phyloP scores from a whole-genome alignment of 2,329 filamentous ascomycete species.

The Phaeosphaeria sp. region DNA sequence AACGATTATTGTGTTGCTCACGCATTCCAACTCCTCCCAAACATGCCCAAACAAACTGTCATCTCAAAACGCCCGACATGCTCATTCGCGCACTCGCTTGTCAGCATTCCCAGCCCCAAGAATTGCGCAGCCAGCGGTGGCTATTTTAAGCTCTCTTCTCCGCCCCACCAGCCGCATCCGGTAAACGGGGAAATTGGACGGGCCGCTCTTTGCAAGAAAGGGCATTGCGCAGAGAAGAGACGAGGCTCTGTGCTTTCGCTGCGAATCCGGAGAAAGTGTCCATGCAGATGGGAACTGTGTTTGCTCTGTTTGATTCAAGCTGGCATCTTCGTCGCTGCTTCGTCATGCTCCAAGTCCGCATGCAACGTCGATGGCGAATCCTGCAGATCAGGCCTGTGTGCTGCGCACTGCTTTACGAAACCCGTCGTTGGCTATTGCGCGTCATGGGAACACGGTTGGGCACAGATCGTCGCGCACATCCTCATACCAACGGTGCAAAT shows the following conservation, averaged over 20 bases:
- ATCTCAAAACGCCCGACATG: background rate
- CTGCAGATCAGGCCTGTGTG: background rate
- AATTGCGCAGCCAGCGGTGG: constrained; percentile 1
- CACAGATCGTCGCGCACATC: background rate
- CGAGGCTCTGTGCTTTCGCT: background rate
- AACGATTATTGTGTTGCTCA: no score
- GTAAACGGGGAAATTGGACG: constrained; percentile 4
- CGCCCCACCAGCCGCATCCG: background rate
- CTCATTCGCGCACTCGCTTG: background rate
- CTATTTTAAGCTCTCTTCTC: constrained; percentile 1
- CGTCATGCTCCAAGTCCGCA: background rate
- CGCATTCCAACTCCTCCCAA: background rate
- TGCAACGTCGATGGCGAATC: background rate
- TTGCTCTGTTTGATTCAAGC: background rate
- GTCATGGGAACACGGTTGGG: constrained; percentile 1
- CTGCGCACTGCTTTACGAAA: background rate
- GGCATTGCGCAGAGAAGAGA: background rate
- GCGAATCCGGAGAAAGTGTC: background rate
- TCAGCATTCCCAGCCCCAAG: background rate
- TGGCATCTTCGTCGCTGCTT: background rate
- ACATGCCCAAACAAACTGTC: background rate
- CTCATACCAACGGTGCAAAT: background rate
- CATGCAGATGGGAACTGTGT: background rate
- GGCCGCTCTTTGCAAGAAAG: background rate
- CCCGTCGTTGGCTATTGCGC: background rate